Percentiles rank a stretch among this genome's conserved stretches.
These are phyloP conservation scores for Diplosphaera chodatii DNA, from an alignment of 139 green algal species.

Conservation along the genomic window DNA sequence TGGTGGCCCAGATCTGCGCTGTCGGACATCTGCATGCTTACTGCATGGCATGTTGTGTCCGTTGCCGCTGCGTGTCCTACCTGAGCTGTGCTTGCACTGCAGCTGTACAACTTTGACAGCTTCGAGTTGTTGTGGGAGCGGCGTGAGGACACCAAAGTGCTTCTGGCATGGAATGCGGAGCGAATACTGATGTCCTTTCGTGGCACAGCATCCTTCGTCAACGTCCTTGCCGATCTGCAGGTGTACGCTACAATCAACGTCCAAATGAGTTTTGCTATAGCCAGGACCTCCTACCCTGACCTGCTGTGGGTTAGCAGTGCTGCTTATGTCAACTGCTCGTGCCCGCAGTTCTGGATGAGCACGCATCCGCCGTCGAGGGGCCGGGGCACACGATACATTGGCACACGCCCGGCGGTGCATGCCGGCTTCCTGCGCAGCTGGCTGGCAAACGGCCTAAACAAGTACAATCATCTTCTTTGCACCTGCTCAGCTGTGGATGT, in stretches of 20 bases:
- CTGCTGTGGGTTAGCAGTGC: too few relatives aligned
- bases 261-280: too few relatives aligned
- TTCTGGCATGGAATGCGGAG: conserved; percentile 14
- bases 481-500: too few relatives aligned
- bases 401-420: neutral
- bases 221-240: conserved; percentile 23
- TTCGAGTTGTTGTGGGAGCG: conserved; percentile 20
- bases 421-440: conserved; percentile 15
- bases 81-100: too few relatives aligned
- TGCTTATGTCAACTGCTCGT: neutral
- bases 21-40: too few relatives aligned
- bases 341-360: neutral
- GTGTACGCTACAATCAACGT: too few relatives aligned
- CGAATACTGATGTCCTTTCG: conserved; percentile 16
- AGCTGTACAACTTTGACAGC: conserved; percentile 11
- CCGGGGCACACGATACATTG: neutral
- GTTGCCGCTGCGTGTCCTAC: neutral
- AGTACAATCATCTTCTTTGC: too few relatives aligned
- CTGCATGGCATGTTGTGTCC: too few relatives aligned
- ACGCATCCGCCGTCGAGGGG: neutral
- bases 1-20: too few relatives aligned
- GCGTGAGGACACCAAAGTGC: conserved; percentile 15
- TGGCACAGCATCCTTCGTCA: conserved; percentile 15
- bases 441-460: conserved; percentile 12
- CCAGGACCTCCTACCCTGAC: too few relatives aligned